Percentiles rank a stretch among this genome's conserved stretches.
Evolutionary conservation across 306 rosid genomes (phyloP).

Genomic region (Luffa acutangula): DNA sequence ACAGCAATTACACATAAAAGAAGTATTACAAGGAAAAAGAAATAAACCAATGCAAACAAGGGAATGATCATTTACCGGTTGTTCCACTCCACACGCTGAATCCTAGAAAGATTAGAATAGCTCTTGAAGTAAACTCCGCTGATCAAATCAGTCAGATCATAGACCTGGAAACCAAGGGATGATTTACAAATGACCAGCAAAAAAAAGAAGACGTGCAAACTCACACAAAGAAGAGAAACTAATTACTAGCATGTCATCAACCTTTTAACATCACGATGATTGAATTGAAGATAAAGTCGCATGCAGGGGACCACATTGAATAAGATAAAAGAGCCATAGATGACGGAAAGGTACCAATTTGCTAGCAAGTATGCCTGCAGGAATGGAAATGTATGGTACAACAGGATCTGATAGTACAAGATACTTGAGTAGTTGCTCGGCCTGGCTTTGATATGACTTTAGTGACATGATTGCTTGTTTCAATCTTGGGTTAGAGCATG

Average conservation of each 20-base stretch:
- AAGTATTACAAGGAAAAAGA: conserved; percentile 8
- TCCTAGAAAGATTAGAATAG: conserved; percentile 61
- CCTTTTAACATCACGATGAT: conserved; percentile 5
- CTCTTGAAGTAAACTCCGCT: conserved; percentile 69
- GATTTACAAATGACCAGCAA: background rate
- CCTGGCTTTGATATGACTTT: conserved; percentile 61
- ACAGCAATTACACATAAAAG: conserved; percentile 8
- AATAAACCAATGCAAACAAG: conserved; percentile 6
- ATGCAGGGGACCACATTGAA: conserved; percentile 4
- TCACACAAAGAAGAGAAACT: background rate
- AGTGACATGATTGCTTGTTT: conserved; percentile 49
- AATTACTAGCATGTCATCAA: background rate
- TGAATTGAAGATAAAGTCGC: background rate
- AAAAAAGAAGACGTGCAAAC: background rate
- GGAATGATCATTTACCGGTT: conserved; percentile 47
- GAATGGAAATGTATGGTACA: conserved; percentile 52
- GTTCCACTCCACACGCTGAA: conserved; percentile 80
- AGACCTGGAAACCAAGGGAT: conserved; percentile 30
- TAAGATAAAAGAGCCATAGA: background rate
- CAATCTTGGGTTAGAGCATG: conserved; percentile 32
- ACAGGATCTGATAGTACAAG: conserved; percentile 48
- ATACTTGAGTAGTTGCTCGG: conserved; percentile 54
- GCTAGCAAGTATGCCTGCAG: conserved; percentile 64
- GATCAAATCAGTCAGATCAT: conserved; percentile 55
- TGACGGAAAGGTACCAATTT: conserved; percentile 52